phyloP scores from a whole-genome alignment of 2,329 filamentous ascomycete genomes.

The Alternaria rosae region DNA sequence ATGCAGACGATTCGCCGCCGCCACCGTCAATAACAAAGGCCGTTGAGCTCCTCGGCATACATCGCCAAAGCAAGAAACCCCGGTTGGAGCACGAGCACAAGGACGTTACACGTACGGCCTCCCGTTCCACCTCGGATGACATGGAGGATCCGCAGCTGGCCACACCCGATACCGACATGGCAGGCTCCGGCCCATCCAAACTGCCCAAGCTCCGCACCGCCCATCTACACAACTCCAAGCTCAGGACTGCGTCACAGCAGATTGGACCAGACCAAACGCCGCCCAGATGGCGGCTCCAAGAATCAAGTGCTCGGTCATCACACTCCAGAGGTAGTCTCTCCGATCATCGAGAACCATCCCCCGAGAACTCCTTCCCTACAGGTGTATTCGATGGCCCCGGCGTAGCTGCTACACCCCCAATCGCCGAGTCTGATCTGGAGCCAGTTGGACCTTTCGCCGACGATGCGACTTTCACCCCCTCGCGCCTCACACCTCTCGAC shows the following conservation, averaged over 20 bases:
- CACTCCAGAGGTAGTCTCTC: constrained; percentile 21
- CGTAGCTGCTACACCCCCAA: constrained; percentile 76
- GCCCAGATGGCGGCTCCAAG: constrained; percentile 35
- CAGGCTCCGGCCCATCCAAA: constrained; percentile 31
- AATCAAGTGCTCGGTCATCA: constrained; percentile 34
- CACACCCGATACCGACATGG: constrained; percentile 50
- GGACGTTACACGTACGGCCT: constrained; percentile 22
- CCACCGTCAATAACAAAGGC: constrained; percentile 64
- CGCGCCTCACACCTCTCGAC: constrained; percentile 64
- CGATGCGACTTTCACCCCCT: constrained; percentile 21
- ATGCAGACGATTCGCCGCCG: constrained; percentile 51
- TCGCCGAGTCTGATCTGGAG: constrained; percentile 75
- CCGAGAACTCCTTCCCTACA: constrained; percentile 34
- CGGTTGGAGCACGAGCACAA: constrained; percentile 42
- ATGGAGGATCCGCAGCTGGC: constrained; percentile 44
- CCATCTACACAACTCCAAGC: constrained; percentile 25
- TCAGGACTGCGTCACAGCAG: constrained; percentile 31
- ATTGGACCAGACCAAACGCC: constrained; percentile 18
- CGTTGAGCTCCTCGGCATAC: constrained; percentile 57
- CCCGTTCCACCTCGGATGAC: constrained; percentile 43
- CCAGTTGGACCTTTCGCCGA: constrained; percentile 58
- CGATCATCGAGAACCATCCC: constrained; percentile 20
- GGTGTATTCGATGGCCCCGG: constrained; percentile 52
- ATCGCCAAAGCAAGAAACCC: constrained; percentile 60
- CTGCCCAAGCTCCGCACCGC: constrained; percentile 25